These are phyloP conservation scores for Neocatenulostroma microsporum DNA, from an alignment of 2,329 filamentous ascomycete species.

Conservation along the genomic window DNA sequence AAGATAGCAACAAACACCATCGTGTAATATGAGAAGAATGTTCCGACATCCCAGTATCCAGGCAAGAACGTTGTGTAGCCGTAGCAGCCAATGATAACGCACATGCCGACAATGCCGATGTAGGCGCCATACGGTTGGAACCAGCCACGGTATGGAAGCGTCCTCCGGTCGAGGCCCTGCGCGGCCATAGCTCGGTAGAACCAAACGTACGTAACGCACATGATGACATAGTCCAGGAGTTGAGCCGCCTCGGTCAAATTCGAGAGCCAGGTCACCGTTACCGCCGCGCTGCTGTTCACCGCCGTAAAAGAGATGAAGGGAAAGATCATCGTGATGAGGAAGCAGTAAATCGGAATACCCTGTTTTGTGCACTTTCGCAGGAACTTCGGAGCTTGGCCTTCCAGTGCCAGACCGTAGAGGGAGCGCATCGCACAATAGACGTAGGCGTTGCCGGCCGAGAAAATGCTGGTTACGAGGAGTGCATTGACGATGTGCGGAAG, in stretches of 20 bases:
- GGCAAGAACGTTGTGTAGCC: conserved; percentile 48
- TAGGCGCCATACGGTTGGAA: conserved; percentile 50
- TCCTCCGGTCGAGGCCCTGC: conserved; percentile 45
- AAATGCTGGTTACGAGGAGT: conserved; percentile 45
- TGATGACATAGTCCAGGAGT: conserved; percentile 38
- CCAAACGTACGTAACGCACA: conserved; percentile 51
- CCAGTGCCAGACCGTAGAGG: conserved; percentile 46
- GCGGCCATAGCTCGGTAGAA: conserved; percentile 50
- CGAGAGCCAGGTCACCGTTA: conserved; percentile 36
- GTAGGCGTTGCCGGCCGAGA: conserved; percentile 51
- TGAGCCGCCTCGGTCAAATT: conserved; percentile 49
- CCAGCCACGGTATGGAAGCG: conserved; percentile 50
- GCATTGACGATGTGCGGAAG: conserved; percentile 36
- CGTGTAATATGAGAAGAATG: conserved; percentile 45
- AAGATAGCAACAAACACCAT: conserved; percentile 32
- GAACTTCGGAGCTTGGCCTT: conserved; percentile 47
- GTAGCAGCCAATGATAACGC: conserved; percentile 41
- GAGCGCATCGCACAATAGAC: conserved; percentile 48
- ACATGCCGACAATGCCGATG: conserved; percentile 26
- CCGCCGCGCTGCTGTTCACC: conserved; percentile 24
- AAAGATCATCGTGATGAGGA: conserved; percentile 41
- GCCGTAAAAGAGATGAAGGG: conserved; percentile 30
- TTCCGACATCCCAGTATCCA: conserved; percentile 38
- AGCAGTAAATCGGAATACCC: conserved; percentile 55
- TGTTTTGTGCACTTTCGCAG: conserved; percentile 52